Percentiles rank a stretch among this genome's conserved stretches.
Conservation (phyloP, 768 basidiomycete species). For the Leccinum incarnatum region DNA sequence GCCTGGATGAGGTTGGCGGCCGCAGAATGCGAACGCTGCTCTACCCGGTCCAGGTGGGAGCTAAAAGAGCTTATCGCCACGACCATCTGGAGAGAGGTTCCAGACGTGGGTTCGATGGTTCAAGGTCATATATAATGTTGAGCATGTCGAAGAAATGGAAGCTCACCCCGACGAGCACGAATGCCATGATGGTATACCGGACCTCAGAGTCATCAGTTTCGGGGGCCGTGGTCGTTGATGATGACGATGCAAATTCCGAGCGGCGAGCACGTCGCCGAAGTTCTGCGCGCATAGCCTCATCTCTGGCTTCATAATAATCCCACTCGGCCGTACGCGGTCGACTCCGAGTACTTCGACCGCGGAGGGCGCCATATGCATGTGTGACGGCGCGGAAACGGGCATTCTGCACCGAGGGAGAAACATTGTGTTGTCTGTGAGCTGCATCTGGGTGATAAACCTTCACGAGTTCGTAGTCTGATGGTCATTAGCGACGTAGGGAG, state of each 20-base stretch:
- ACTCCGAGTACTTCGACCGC: conserved; percentile 2
- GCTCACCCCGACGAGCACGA: conserved; percentile 18
- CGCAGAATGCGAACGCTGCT: conserved; percentile 46
- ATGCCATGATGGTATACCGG: conserved; percentile 11
- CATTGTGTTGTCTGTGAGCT: conserved; percentile 33
- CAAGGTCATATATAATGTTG: background rate
- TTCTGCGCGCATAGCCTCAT: conserved; percentile 50
- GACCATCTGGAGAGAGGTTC: conserved; percentile 2
- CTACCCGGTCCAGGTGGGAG: conserved; percentile 36
- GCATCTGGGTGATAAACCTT: conserved; percentile 73
- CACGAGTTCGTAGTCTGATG: conserved; percentile 70
- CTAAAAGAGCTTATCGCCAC: conserved; percentile 6
- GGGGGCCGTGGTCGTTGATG: conserved; percentile 17
- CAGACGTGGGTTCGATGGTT: background rate
- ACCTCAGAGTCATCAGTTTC: conserved; percentile 3
- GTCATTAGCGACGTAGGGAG: background rate
- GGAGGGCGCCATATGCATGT: conserved; percentile 55
- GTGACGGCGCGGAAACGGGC: conserved; percentile 63
- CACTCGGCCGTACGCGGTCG: background rate
- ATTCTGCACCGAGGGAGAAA: conserved; percentile 47
- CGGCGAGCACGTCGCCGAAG: conserved; percentile 44
- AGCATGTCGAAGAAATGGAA: background rate
- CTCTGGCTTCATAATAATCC: conserved; percentile 10
- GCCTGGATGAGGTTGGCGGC: conserved; percentile 58
- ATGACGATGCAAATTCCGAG: conserved; percentile 16